phyloP scores from a whole-genome alignment of 2,329 filamentous ascomycete species.

The Hypoxylon sp. region DNA sequence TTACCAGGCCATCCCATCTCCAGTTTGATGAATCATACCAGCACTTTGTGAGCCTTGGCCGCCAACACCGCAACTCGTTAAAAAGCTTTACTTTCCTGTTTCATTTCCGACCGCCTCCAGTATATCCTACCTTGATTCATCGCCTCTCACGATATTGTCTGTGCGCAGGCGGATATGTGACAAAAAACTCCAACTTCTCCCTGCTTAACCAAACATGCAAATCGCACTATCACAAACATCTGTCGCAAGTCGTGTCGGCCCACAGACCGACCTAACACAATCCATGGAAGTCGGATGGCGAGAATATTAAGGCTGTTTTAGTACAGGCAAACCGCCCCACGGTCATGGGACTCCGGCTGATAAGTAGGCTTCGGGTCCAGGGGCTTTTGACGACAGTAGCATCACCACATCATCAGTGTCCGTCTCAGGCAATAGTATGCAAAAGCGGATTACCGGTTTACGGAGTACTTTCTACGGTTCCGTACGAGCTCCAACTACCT shows the following conservation, averaged over 20 bases:
- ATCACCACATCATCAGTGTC: slow-evolving; percentile 23
- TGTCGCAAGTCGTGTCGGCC: slow-evolving; percentile 18
- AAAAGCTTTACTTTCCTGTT: slow-evolving; percentile 11
- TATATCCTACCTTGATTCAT: slow-evolving; percentile 16
- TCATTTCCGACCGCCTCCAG: slow-evolving; percentile 9
- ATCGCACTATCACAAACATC: slow-evolving; percentile 19
- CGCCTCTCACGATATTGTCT: slow-evolving; percentile 26
- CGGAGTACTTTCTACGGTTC: slow-evolving; percentile 29
- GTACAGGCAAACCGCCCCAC: slow-evolving; percentile 8
- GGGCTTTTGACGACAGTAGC: slow-evolving; percentile 2
- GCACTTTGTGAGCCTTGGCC: slow-evolving; percentile 19
- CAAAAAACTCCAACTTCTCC: slow-evolving; percentile 6
- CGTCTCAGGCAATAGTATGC: slow-evolving; percentile 18
- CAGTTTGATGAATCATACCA: slow-evolving; percentile 24
- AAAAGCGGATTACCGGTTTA: slow-evolving; percentile 14
- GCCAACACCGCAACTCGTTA: slow-evolving; percentile 14
- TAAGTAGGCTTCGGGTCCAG: slow-evolving; percentile 22
- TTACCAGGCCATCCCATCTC: slow-evolving; percentile 21
- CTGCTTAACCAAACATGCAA: slow-evolving; percentile 11
- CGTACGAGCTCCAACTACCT: slow-evolving; percentile 24
- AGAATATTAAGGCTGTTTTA: too few relatives aligned
- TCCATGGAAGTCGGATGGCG: slow-evolving; percentile 8
- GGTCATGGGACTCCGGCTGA: slow-evolving; percentile 7
- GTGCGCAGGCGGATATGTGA: slow-evolving; percentile 15
- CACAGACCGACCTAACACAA: slow-evolving; percentile 17